Conservation (phyloP, 495 filamentous ascomycete genomes). For the Xylaria cubensis region DNA sequence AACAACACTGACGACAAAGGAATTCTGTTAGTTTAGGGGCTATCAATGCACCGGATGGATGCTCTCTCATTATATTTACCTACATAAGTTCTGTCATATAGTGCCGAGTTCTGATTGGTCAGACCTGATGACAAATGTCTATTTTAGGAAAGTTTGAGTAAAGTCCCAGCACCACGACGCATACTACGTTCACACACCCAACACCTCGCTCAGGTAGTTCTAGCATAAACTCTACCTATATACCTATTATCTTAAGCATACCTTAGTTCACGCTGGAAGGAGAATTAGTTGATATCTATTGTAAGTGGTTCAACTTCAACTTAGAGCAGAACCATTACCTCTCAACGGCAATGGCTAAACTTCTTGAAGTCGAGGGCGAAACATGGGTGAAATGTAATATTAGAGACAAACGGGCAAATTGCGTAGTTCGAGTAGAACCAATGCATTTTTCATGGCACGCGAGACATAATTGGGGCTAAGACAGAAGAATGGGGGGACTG, state of each 20-base stretch:
- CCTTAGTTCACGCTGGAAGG: neutral
- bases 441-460: neutral
- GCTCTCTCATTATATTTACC: neutral
- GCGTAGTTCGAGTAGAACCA: no score
- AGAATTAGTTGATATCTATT: neutral
- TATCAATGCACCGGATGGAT: neutral
- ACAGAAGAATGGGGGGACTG: neutral
- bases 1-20: neutral
- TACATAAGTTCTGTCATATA: neutral
- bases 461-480: neutral
- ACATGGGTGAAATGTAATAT: no score
- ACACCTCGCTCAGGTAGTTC: neutral
- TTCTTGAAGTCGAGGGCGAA: neutral
- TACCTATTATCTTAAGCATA: neutral
- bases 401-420: no score
- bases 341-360: neutral
- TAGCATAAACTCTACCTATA: neutral
- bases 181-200: neutral
- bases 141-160: slow-evolving; percentile 25
- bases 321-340: neutral
- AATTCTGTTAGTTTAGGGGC: neutral
- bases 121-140: neutral
- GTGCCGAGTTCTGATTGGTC: slow-evolving; percentile 15
- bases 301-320: neutral
- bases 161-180: neutral